Base-by-base conservation (phyloP, 2,329 filamentous ascomycete genomes). In the Neofusicoccum ribis region DNA sequence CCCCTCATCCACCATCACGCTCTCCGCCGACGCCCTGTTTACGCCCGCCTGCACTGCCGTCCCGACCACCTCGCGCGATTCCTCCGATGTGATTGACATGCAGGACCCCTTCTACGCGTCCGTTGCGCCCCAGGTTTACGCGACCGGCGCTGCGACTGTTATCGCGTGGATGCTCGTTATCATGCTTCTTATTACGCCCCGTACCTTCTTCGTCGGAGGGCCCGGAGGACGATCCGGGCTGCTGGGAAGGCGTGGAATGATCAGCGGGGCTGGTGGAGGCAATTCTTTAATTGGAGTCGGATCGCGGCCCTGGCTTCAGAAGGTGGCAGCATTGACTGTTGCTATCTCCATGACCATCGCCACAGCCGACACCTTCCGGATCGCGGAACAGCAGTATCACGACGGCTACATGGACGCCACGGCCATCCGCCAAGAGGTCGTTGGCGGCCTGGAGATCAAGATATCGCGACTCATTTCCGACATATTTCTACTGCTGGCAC, bases 401-500 rank as follows among this genome's bases (percentile, higher is more conserved):
- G 84, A 83, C 72, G 93, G 93, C 37, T 89, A 88, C 71, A 92
- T 93, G 80, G 92, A 97, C 74, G 93, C 92, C 23, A 83, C 84
- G 70, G 83, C 85, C 59, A 79, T 99, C 71, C 92, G 95, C 68
- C 82, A 87, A 52, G 84, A 91, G 72, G 94, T 99, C 15, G 88
- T 97, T 69, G 89, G 89, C 65, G 92, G 93, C 63, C 86, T 90
- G 67, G 91, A 97, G 76, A 89, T 99, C 69, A 92, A 95, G 70
- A 87, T 96, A 66, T 94, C 96, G 66, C 90, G 93, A 69, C 88
- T 98, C 70, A 92, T 99, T 69, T 98, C 94, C 17, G 93, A 97
- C 77, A 93, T 95, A 0, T 98, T 98, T 76, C 84, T 99, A 36
- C 98, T 95, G 94, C 87, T 99, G 44, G 95, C 95, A 1, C 95